A percentile compares a stretch with the other conserved stretches of the same genome.
Conservation (phyloP, 2,329 filamentous ascomycete species). For the Colletotrichum spinosum region DNA sequence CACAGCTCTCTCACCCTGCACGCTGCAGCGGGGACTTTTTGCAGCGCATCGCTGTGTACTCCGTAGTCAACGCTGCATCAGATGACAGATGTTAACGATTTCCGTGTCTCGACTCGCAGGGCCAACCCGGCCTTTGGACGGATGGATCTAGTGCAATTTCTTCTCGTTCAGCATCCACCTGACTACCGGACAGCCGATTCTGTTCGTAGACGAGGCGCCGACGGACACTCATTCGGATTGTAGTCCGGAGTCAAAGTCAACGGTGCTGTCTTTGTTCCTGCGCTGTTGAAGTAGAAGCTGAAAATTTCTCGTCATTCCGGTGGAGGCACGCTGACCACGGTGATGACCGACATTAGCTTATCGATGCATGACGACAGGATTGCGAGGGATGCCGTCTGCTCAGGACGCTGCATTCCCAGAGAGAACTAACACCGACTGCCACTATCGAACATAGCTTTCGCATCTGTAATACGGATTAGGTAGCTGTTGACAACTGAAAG, state of each 20-base stretch:
- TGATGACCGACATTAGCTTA: constrained; percentile 20
- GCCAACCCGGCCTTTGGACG: constrained; percentile 4
- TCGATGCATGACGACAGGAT: neutral
- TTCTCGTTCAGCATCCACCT: constrained; percentile 12
- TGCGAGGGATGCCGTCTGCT: neutral
- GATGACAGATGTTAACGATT: neutral
- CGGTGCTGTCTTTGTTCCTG: too few relatives aligned
- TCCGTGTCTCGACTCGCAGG: constrained; percentile 3
- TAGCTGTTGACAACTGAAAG: neutral
- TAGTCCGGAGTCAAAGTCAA: neutral
- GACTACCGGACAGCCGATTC: too few relatives aligned
- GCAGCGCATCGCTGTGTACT: too few relatives aligned
- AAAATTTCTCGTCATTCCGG: constrained; percentile 27
- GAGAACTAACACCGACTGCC: too few relatives aligned
- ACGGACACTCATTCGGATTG: constrained; percentile 3
- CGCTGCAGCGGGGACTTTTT: too few relatives aligned
- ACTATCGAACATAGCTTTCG: too few relatives aligned
- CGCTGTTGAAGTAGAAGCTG: too few relatives aligned
- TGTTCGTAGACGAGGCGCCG: neutral
- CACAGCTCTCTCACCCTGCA: too few relatives aligned
- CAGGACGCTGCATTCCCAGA: neutral
- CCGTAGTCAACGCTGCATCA: too few relatives aligned
- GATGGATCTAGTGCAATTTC: constrained; percentile 20
- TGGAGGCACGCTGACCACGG: constrained; percentile 1
- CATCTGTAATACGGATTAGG: too few relatives aligned